Percentiles rank a stretch among this genome's conserved stretches.
phyloP scores from a whole-genome alignment of 1,284 basidiomycete species.

The Cutaneotrichosporon mucoides region DNA sequence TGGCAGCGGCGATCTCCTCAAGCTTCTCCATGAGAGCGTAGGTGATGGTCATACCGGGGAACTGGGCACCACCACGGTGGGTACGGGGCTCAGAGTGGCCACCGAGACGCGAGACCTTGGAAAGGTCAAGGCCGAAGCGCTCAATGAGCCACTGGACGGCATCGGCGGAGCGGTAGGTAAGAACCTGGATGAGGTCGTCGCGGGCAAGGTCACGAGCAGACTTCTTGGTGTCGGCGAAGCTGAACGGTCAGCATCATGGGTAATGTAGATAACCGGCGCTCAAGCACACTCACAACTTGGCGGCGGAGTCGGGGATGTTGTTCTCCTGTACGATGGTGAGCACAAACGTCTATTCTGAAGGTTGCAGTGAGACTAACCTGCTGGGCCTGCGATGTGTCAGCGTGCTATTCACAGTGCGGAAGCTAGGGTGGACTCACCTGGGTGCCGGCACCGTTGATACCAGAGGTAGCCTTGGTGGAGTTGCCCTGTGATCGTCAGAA shows the following conservation, averaged over 20 bases:
- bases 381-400: conserved; percentile 29
- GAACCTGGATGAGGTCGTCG: conserved; percentile 90
- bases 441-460: conserved; percentile 90
- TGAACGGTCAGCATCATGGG: conserved; percentile 40
- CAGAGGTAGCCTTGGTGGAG: conserved; percentile 88
- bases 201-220: conserved; percentile 93
- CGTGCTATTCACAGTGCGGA: neutral
- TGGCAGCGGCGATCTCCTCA: conserved; percentile 80
- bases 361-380: conserved; percentile 7
- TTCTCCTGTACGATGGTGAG: conserved; percentile 52
- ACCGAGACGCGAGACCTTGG: conserved; percentile 90
- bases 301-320: conserved; percentile 74
- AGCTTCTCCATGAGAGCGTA: conserved; percentile 85
- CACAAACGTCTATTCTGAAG: too few species aligned
- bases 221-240: conserved; percentile 91
- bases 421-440: conserved; percentile 47
- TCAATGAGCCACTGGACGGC: conserved; percentile 95
- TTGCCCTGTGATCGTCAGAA: conserved; percentile 55
- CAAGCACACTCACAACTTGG: conserved; percentile 32
- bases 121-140: conserved; percentile 85
- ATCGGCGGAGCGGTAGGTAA: conserved; percentile 90
- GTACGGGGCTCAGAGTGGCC: conserved; percentile 93
- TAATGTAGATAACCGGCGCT: neutral
- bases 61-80: conserved; percentile 88
- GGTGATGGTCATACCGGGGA: conserved; percentile 94